Base-by-base conservation (phyloP, 2,329 filamentous ascomycete species). In the Penicillium olsonii region DNA sequence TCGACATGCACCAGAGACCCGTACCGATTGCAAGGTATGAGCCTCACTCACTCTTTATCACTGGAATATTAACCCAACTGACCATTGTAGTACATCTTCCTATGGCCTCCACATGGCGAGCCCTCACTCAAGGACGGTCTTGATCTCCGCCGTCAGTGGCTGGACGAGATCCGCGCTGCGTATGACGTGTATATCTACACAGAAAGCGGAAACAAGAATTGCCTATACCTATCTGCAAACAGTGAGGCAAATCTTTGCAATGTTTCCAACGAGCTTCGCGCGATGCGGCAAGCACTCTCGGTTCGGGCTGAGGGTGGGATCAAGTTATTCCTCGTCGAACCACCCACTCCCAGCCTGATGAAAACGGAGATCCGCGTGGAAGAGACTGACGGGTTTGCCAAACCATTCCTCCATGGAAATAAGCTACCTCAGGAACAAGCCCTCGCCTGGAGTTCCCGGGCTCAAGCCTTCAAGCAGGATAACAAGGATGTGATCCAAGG, bases 51-150 rank as follows among this genome's bases (percentile, higher is more conserved):
- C 14, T 12, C 9, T n/a, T 17, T 7, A 6, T 31, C 12, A 15
- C 12, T n/a, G 29, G 12, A 31, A 20, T 2, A 15, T 22, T 12
- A 17, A 47, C 12, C 15, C 38, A 18, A 3, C 5, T n/a, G 31
- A 18, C 20, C 6, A 45, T 18, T 33, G n/a, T 10, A 59, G 51
- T 17, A 51, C 11, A 31, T 47, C 4, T 56, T 57, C 11, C 12
- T 37, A 17, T 79, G 76, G 78, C 77, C 76, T 3, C 53, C n/a
- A n/a, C n/a, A 59, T 1, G 63, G 72, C 26, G 74, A 78, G 5
- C 70, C 72, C 29, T 61, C 68, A 0, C 59, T 75, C 2, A 61
- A 69, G 11, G 66, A 73, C 10, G 61, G 70, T 10, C 63, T 80
- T 11, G 77, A 76, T 1, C 45, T 54, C 9, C 68, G 69, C 29